phyloP scores from a whole-genome alignment of 805 yeast genomes.

The Kazachstania psychrophila region DNA sequence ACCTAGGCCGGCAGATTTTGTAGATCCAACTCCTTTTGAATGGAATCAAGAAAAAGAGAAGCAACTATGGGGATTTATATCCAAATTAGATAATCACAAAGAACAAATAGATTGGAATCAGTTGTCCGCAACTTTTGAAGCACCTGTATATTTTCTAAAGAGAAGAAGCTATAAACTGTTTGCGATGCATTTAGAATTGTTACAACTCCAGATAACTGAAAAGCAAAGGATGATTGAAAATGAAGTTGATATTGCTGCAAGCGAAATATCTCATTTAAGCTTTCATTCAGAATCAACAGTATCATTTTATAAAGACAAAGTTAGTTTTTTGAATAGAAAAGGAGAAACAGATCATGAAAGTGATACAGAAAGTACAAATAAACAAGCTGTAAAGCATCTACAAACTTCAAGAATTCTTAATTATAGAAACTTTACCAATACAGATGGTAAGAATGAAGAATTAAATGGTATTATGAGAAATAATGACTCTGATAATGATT shows the following conservation, averaged over 20 bases:
- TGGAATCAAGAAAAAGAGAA: constrained; percentile 28
- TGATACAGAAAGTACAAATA: neutral
- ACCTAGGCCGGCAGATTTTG: constrained; percentile 33
- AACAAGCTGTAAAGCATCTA: constrained; percentile 14
- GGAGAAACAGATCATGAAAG: neutral
- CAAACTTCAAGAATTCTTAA: constrained; percentile 22
- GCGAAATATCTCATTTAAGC: neutral
- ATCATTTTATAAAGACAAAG: neutral
- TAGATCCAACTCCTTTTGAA: constrained; percentile 33
- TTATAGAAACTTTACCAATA: constrained; percentile 5
- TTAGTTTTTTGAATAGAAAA: neutral
- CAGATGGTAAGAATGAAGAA: constrained; percentile 1
- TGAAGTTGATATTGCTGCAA: neutral
- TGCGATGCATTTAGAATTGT: constrained; percentile 19
- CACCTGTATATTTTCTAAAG: constrained; percentile 25
- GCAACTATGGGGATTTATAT: constrained; percentile 25
- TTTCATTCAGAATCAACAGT: neutral
- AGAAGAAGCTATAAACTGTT: constrained; percentile 25
- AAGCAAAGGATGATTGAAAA: constrained; percentile 4
- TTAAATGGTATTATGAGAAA: neutral
- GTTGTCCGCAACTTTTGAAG: constrained; percentile 31
- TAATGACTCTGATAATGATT: constrained; percentile 21
- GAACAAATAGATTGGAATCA: constrained; percentile 25
- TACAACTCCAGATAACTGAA: constrained; percentile 19
- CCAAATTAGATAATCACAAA: constrained; percentile 15